Evolutionary conservation across 1,139 yeast species (phyloP).

Genomic region (Pichia inconspicua): DNA sequence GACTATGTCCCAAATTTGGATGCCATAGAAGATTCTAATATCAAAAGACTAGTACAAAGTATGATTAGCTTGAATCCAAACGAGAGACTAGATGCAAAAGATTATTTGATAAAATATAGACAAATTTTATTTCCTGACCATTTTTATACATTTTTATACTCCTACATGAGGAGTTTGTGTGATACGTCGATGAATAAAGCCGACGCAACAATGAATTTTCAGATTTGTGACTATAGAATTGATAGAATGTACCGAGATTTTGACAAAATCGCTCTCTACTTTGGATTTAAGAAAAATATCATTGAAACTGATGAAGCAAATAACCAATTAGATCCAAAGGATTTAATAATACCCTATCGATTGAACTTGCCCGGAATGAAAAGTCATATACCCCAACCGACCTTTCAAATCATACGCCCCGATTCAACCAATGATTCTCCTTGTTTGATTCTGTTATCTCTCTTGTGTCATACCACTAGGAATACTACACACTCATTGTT

Average conservation of each 20-base stretch:
- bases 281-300: slow-evolving; percentile 33
- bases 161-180: slow-evolving; percentile 47
- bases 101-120: slow-evolving; percentile 44
- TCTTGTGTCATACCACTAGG: slow-evolving; percentile 58
- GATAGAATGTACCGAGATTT: slow-evolving; percentile 51
- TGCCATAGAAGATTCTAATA: slow-evolving; percentile 41
- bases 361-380: slow-evolving; percentile 45
- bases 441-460: slow-evolving; percentile 55
- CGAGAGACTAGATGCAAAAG: slow-evolving; percentile 48
- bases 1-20: slow-evolving; percentile 59
- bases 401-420: slow-evolving; percentile 25
- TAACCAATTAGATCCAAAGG: not conserved
- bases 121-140: slow-evolving; percentile 57
- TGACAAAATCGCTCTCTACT: slow-evolving; percentile 40
- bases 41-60: slow-evolving; percentile 47
- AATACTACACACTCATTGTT: slow-evolving; percentile 56
- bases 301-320: slow-evolving; percentile 12
- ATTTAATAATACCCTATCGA: slow-evolving; percentile 32
- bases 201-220: slow-evolving; percentile 13
- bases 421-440: slow-evolving; percentile 35
- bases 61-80: slow-evolving; percentile 61
- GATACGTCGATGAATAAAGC: slow-evolving; percentile 22
- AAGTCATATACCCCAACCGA: slow-evolving; percentile 37
- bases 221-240: slow-evolving; percentile 53
- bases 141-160: slow-evolving; percentile 65